Conservation (phyloP, 352 stramenopile genomes). For the Peronosclerospora sorghi region DNA sequence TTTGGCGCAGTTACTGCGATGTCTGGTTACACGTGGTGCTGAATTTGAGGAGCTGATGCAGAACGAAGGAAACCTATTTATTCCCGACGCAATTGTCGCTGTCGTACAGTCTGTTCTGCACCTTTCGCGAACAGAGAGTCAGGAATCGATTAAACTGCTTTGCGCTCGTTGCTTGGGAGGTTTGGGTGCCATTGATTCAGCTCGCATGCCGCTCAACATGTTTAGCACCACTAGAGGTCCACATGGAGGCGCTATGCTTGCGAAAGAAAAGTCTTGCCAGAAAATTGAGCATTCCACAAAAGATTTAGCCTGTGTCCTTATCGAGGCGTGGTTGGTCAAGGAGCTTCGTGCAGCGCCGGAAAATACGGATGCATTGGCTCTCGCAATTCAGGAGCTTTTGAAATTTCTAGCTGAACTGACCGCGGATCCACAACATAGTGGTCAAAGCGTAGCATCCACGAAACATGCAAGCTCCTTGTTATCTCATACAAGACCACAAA, state of each 20-base stretch:
- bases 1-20: conserved; percentile 53
- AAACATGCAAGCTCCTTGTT: conserved; percentile 2
- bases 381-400: conserved; percentile 80
- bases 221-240: conserved; percentile 34
- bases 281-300: conserved; percentile 64
- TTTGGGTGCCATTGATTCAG: conserved; percentile 70
- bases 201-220: conserved; percentile 56
- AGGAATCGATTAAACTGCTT: conserved; percentile 54
- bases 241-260: conserved; percentile 5
- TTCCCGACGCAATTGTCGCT: conserved; percentile 44
- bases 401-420: conserved; percentile 72
- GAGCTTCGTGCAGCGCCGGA: conserved; percentile 75
- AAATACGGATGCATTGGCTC: conserved; percentile 68
- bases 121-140: conserved; percentile 51
- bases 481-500: conserved; percentile 11
- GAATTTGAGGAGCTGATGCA: conserved; percentile 63
- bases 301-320: conserved; percentile 70
- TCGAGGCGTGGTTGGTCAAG: conserved; percentile 74
- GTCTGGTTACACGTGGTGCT: conserved; percentile 41
- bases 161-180: conserved; percentile 66
- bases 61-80: conserved; percentile 53
- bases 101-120: conserved; percentile 59
- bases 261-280: conserved; percentile 33
- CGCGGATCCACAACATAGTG: conserved; percentile 59
- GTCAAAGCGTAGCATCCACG: conserved; percentile 29